Base-by-base conservation (phyloP, 2,329 filamentous ascomycete genomes). In the Neofusicoccum sp. region DNA sequence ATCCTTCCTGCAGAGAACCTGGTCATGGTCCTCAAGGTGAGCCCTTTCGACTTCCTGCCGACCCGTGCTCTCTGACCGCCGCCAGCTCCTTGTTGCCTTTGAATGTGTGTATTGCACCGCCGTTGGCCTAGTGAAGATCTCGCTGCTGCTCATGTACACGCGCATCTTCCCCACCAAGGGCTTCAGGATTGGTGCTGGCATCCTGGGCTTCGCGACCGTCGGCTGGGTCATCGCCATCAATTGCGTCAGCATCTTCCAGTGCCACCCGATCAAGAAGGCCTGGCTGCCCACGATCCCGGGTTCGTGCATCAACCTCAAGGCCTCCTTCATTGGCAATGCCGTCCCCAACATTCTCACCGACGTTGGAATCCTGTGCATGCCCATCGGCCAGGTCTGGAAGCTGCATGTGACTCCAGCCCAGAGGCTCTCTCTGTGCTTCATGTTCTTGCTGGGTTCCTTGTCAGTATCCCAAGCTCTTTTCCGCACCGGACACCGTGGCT, bases 181-280 rank as follows among this genome's bases (percentile, higher is more conserved):
- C 63, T 80, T 84, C 64, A 78, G 78, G 67, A 77, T 73, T 64
- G 76, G 76, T 68, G 75, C 76, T 1, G 78, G 76, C 67, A 68
- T 71, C 2, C 74, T 84, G 4, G 79, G 76, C 7, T 64, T 67
- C 14, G 78, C 85, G 6, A 76, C 80, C 41, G 74, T 83, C 63
- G 70, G 71, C 28, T 85, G 83, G 81, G 77, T 78, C 34, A 71
- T 84, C 36, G 75, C 74, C 62, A 80, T 83, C 65, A 80, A 79
- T 7, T 81, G 81, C 58, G 74, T 83, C 44, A 81, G 79, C 69
- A 77, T 84, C 63, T 85, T 85, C 67, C 81, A 83, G 67, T 85
- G 83, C 71, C 74, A 78, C 0, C 83, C 83, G 0, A 77, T 84
- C 6, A 68, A 77, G 54, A 84, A 82, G 68, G 71, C 81, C 0